Conservation (phyloP, 2,329 filamentous ascomycete genomes). For the Lachnellula cervina region DNA sequence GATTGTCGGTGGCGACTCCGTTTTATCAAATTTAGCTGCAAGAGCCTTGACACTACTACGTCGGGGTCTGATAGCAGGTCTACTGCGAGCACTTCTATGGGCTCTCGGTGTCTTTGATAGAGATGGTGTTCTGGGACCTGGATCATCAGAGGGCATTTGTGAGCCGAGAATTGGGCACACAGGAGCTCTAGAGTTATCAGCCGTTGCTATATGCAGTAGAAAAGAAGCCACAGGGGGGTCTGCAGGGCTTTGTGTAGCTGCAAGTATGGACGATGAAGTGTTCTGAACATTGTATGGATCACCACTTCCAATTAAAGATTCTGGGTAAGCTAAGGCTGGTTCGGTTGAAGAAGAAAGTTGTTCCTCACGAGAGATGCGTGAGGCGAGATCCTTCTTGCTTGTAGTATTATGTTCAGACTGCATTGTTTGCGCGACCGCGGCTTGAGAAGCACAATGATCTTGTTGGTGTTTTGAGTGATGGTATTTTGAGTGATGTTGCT, state of each 20-base stretch:
- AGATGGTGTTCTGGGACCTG: neutral
- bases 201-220: neutral
- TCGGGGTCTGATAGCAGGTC: slow-evolving; percentile 4
- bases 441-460: neutral
- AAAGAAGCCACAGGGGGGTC: neutral
- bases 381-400: neutral
- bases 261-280: too few species aligned
- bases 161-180: neutral
- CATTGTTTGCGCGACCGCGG: neutral
- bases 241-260: neutral
- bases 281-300: neutral
- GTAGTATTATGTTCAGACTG: neutral
- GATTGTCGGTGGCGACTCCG: slow-evolving; percentile 1
- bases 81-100: neutral
- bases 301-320: neutral
- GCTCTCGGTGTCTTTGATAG: neutral
- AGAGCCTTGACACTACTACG: slow-evolving; percentile 28
- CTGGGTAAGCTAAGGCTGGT: neutral
- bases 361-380: neutral
- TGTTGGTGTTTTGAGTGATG: neutral
- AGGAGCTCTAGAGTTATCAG: neutral
- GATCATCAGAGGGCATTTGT: neutral
- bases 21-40: slow-evolving; percentile 26
- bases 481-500: neutral
- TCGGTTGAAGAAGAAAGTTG: neutral